These are phyloP conservation scores for Kondoa malvinella DNA, from an alignment of 768 basidiomycete genomes.

Conservation along the genomic window DNA sequence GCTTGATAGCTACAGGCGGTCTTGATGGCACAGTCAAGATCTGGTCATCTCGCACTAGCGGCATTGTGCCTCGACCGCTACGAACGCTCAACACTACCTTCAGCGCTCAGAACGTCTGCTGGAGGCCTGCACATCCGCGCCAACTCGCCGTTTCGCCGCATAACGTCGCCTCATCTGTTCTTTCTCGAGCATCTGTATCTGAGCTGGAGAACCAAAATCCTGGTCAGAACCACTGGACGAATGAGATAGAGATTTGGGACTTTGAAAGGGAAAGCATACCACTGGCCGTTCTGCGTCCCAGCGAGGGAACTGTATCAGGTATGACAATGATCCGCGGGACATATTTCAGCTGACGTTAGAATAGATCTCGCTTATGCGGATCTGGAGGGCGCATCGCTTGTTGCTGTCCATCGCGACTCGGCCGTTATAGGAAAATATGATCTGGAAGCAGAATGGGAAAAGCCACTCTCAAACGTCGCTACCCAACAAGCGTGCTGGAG, in stretches of 20 bases:
- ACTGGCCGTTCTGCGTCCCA: not conserved
- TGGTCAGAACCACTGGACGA: not conserved
- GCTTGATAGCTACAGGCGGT: slow-evolving; percentile 24
- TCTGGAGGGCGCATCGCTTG: not conserved
- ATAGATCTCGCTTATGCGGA: not conserved
- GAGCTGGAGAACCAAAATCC: not conserved
- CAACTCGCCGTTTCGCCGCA: not conserved
- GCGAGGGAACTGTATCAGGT: not conserved
- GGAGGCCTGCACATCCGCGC: slow-evolving; percentile 5
- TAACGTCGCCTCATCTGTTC: not conserved
- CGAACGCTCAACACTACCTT: slow-evolving; percentile 18
- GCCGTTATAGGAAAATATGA: not conserved
- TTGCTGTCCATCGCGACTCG: not conserved
- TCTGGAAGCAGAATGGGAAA: not conserved
- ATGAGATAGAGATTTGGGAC: slow-evolving; percentile 2
- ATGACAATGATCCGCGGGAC: not conserved
- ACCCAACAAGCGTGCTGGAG: not conserved
- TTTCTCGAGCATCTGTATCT: not conserved
- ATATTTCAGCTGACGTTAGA: not conserved
- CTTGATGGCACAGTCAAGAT: slow-evolving; percentile 24
- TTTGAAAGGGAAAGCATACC: not conserved
- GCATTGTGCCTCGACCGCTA: slow-evolving; percentile 17
- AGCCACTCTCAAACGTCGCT: not conserved
- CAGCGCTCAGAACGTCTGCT: slow-evolving; percentile 16
- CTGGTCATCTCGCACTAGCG: slow-evolving; percentile 21